Conservation (phyloP, 805 yeast genomes). For the Grigorovia humatica region DNA sequence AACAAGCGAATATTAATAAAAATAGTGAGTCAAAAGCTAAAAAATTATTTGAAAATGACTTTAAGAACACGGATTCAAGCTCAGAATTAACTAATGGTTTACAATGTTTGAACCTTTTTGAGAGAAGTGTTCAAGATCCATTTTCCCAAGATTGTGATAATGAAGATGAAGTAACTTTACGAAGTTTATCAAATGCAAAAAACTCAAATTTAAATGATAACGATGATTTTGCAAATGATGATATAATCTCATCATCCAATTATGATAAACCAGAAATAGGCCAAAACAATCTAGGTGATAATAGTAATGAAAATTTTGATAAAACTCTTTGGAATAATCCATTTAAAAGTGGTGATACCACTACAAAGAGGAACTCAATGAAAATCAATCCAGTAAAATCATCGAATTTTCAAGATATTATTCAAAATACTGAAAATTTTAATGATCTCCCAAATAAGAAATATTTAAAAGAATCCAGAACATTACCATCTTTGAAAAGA, state of each 20-base stretch:
- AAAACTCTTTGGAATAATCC: constrained; percentile 4
- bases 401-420: not conserved
- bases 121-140: constrained; percentile 22
- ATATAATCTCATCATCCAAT: not conserved
- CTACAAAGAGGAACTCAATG: too few species aligned
- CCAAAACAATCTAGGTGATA: not conserved
- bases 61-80: constrained; percentile 1
- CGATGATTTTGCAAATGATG: not conserved
- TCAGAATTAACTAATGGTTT: not conserved
- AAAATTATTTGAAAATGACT: too few species aligned
- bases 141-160: constrained; percentile 20
- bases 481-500: not conserved
- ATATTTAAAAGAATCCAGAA: not conserved
- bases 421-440: not conserved
- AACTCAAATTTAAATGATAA: not conserved
- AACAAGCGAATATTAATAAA: too few species aligned
- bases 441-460: not conserved
- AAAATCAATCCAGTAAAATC: not conserved
- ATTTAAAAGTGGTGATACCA: constrained; percentile 1
- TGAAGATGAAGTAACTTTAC: constrained; percentile 8
- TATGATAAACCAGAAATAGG: not conserved
- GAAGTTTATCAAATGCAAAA: not conserved
- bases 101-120: constrained; percentile 16
- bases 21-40: too few species aligned
- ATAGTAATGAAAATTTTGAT: not conserved